A percentile compares a stretch with the other conserved stretches of the same genome.
Evolutionary conservation across 1,139 yeast species (phyloP).

Genomic region (Hyphopichia buzzinii): DNA sequence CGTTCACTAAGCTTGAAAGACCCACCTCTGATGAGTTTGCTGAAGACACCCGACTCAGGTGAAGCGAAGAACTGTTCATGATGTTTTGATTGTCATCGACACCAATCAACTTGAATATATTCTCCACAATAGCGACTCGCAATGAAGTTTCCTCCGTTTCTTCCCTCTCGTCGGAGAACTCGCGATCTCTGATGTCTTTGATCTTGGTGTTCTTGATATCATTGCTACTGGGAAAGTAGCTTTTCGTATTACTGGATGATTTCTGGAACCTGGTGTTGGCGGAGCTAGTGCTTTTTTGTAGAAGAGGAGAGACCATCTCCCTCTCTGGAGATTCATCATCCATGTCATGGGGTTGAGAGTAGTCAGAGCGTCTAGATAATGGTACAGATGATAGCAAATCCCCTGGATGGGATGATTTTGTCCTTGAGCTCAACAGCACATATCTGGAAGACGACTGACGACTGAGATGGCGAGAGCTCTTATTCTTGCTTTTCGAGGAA

Average conservation of each 20-base stretch:
- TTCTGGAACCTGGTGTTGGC: background rate
- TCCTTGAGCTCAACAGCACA: constrained; percentile 60
- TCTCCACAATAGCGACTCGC: constrained; percentile 70
- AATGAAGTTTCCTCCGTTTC: constrained; percentile 76
- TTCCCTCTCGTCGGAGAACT: constrained; percentile 58
- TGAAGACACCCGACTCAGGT: constrained; percentile 19
- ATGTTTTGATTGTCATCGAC: constrained; percentile 39
- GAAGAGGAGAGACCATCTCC: background rate
- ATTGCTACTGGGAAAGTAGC: background rate
- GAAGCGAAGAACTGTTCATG: constrained; percentile 6
- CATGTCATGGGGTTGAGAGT: constrained; percentile 5
- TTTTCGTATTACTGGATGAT: background rate
- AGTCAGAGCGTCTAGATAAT: constrained; percentile 51
- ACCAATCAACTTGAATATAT: constrained; percentile 71
- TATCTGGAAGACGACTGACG: constrained; percentile 49
- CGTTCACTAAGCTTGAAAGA: constrained; percentile 21
- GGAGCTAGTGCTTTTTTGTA: background rate
- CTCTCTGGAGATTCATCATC: background rate
- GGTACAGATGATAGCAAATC: constrained; percentile 84
- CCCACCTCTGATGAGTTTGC: constrained; percentile 29
- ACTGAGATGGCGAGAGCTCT: constrained; percentile 5
- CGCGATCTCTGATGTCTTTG: constrained; percentile 32
- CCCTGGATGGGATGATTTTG: constrained; percentile 69
- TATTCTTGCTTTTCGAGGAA: background rate
- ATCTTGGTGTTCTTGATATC: constrained; percentile 1